phyloP scores from a whole-genome alignment of 495 filamentous ascomycete species.

The Neurospora sp. region DNA sequence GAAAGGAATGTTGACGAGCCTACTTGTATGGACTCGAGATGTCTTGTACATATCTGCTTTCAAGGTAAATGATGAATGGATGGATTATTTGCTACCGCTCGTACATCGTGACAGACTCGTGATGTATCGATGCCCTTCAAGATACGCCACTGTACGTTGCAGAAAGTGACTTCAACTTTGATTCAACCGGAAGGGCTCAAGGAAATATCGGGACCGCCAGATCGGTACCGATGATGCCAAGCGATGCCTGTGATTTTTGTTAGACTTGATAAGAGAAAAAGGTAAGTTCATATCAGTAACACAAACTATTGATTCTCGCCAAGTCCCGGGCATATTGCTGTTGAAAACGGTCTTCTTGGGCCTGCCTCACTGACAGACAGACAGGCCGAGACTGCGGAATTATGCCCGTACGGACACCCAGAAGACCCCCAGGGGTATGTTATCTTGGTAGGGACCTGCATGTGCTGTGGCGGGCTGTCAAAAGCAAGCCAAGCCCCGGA shows the following conservation, averaged over 20 bases:
- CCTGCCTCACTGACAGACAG: neutral
- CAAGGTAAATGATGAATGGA: neutral
- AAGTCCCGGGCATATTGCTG: neutral
- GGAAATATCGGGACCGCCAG: neutral
- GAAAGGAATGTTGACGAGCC: neutral
- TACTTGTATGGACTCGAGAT: neutral
- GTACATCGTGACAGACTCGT: neutral
- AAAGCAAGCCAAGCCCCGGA: neutral
- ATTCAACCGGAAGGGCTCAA: neutral
- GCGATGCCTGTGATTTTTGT: neutral
- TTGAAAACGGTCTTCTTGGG: neutral
- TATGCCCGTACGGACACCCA: neutral
- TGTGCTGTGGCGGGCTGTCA: neutral
- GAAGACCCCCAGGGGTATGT: neutral
- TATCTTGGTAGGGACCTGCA: neutral
- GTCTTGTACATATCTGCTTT: neutral
- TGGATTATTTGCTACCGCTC: neutral
- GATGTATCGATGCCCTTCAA: neutral
- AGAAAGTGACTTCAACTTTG: neutral
- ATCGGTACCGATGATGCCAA: neutral
- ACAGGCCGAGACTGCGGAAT: neutral
- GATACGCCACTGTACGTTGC: neutral
- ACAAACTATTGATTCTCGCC: neutral
- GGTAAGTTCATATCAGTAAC: neutral
- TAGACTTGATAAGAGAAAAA: neutral